These are phyloP conservation scores for Fistulifera pelliculosa DNA, from an alignment of 108 stramenopile species.

Conservation along the genomic window DNA sequence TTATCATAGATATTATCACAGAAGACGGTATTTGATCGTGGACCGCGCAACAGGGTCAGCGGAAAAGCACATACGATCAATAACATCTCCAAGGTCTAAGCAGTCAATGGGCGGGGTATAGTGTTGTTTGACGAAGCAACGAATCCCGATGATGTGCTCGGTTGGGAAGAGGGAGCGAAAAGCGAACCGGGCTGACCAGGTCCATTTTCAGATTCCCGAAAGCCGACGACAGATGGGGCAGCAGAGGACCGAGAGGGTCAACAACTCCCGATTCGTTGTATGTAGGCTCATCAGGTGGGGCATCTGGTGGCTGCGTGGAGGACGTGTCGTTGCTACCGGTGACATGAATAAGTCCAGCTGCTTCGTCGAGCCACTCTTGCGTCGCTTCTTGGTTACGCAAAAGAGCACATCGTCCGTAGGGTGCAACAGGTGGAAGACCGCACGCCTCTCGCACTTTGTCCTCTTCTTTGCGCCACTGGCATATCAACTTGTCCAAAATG, in stretches of 20 bases:
- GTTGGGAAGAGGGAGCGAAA: neutral
- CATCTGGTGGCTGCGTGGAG: neutral
- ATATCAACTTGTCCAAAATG: conserved; percentile 37
- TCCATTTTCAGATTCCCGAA: conserved; percentile 3
- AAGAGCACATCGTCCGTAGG: conserved; percentile 5
- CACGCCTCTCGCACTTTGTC: conserved; percentile 29
- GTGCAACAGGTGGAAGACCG: conserved; percentile 11
- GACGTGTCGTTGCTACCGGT: neutral
- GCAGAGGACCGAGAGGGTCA: neutral
- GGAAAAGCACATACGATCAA: conserved; percentile 5
- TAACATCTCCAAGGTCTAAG: neutral
- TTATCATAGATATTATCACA: conserved; percentile 12
- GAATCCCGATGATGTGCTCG: neutral
- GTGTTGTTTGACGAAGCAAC: neutral
- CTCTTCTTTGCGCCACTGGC: conserved; percentile 36
- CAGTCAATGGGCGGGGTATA: too few species aligned
- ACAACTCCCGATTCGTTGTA: neutral
- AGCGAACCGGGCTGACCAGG: neutral
- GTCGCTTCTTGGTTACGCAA: conserved; percentile 6
- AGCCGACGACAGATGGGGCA: neutral
- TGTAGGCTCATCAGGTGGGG: conserved; percentile 3
- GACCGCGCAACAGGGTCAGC: conserved; percentile 1
- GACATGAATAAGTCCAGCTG: neutral
- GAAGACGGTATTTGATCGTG: neutral
- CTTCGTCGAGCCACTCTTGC: conserved; percentile 2